Percentiles rank a stretch among this genome's conserved stretches.
Evolutionary conservation across 306 rosid genomes (phyloP).

Genomic region (Casuarina equisetifolia): DNA sequence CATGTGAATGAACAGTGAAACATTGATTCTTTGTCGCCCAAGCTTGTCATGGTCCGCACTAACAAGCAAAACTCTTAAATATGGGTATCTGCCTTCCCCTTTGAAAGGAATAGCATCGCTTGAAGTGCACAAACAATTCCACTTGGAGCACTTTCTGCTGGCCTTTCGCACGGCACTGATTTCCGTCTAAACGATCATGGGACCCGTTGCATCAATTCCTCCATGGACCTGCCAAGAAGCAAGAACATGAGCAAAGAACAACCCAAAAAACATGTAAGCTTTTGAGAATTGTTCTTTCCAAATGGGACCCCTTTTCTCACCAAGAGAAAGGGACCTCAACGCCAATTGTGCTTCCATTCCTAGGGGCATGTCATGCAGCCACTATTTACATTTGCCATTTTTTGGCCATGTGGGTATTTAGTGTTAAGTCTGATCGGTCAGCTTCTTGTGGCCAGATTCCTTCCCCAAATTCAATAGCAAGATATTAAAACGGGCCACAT

Average conservation of each 20-base stretch:
- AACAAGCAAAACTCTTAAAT: slow-evolving; percentile 42
- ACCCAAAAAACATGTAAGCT: slow-evolving; percentile 37
- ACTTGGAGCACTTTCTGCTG: slow-evolving; percentile 74
- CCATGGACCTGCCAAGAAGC: slow-evolving; percentile 30
- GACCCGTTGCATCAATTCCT: slow-evolving; percentile 57
- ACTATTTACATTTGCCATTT: slow-evolving; percentile 37
- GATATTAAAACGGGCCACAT: slow-evolving; percentile 22
- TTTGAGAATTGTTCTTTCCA: slow-evolving; percentile 48
- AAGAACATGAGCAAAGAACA: slow-evolving; percentile 39
- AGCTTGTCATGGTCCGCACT: slow-evolving; percentile 35
- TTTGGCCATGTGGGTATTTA: slow-evolving; percentile 53
- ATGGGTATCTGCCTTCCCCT: slow-evolving; percentile 36
- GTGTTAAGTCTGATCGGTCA: slow-evolving; percentile 57
- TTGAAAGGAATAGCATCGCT: slow-evolving; percentile 40
- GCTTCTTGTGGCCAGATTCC: slow-evolving; percentile 31
- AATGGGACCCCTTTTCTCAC: slow-evolving; percentile 28
- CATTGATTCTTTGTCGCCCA: slow-evolving; percentile 34
- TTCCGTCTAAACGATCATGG: slow-evolving; percentile 50
- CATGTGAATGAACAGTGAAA: slow-evolving; percentile 36
- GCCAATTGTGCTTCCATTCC: slow-evolving; percentile 41
- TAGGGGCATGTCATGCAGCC: slow-evolving; percentile 64
- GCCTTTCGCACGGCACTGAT: slow-evolving; percentile 57
- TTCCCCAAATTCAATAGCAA: slow-evolving; percentile 33
- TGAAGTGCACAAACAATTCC: slow-evolving; percentile 57
- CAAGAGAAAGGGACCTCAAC: too few species aligned